These are phyloP conservation scores for Globisporangium parvum DNA, from an alignment of 352 stramenopile species.

Conservation along the genomic window DNA sequence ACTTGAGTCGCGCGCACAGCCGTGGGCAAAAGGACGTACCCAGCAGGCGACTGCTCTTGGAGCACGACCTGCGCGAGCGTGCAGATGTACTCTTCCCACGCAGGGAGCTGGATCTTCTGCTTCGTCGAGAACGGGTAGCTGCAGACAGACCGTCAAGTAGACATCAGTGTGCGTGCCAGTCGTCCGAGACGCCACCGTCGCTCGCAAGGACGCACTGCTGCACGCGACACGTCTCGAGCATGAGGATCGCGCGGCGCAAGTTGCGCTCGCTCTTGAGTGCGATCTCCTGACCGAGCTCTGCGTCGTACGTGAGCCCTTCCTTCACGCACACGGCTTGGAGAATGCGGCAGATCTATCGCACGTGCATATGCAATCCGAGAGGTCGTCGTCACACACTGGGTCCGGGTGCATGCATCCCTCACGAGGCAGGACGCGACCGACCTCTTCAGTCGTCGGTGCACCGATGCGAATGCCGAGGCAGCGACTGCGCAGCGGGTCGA, in stretches of 20 bases:
- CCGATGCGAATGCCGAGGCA: slow-evolving; percentile 94
- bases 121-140: slow-evolving; percentile 85
- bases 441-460: slow-evolving; percentile 88
- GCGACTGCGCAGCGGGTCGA: slow-evolving; percentile 95
- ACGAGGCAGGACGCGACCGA: slow-evolving; percentile 19
- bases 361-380: background rate
- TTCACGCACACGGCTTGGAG: slow-evolving; percentile 89
- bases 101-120: slow-evolving; percentile 82
- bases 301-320: slow-evolving; percentile 88
- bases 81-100: slow-evolving; percentile 98
- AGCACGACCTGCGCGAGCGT: slow-evolving; percentile 92
- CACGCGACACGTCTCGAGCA: slow-evolving; percentile 94
- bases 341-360: slow-evolving; percentile 84
- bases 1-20: no score
- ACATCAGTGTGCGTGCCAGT: no score
- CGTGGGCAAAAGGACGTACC: slow-evolving; percentile 23
- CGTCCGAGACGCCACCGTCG: background rate
- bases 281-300: slow-evolving; percentile 88
- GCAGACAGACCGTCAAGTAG: background rate
- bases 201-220: slow-evolving; percentile 35
- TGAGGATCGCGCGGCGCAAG: slow-evolving; percentile 94
- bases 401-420: no score
- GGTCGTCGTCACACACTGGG: no score
- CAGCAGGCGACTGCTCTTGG: slow-evolving; percentile 92
- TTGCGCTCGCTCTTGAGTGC: slow-evolving; percentile 92